Evolutionary conservation across 192 early-diverging fungal species (phyloP), one percentile per base, ranked within the genome.

Genomic region (Mortierella alpina): DNA sequence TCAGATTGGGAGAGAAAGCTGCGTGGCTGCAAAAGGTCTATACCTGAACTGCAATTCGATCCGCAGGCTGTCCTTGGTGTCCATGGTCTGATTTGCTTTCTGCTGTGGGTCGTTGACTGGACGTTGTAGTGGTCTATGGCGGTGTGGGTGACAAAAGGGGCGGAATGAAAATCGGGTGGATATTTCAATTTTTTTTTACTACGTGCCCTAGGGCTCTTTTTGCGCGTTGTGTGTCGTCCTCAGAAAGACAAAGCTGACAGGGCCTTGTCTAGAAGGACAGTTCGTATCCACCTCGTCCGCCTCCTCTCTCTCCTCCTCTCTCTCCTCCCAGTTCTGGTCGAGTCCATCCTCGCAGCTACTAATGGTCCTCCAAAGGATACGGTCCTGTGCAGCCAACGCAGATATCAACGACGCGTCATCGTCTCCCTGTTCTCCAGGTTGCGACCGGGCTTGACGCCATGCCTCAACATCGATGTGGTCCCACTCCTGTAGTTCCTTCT

Each of bases 1-100:
- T 51, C 22, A 3, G 39, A 17, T 4, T 59, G 57, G 39, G 14
- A 17, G 31, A 41, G 10, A n/a, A 13, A 39, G 7, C 13, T 40
- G 8, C 41, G 60, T 31, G 31, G 31, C 31, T 15, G 13, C n/a
- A 18, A 50, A 44, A 17, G 46, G 10, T 18, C 52, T 8, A 52
- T 72, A 80, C 77, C 77, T 80, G 70, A 80, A 80, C 66, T 80
- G 77, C 15, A 80, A 61, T 15, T 80, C 77, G 60, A 80, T 72
- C 45, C 47, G 53, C 46, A 80, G 45, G 14, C 59, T 71, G 8
- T 45, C 60, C 5, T 23, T 64, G 4, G 14, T 51, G 20, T 6
- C 23, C 48, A 64, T 39, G 60, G 46, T 1, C 9, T 56, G 54
- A 10, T 42, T 8, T 1, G 5, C 1, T 60, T 60, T 39, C 8